Conservation (phyloP, 257 asterid genomes). For the Euphrasia confusa region DNA sequence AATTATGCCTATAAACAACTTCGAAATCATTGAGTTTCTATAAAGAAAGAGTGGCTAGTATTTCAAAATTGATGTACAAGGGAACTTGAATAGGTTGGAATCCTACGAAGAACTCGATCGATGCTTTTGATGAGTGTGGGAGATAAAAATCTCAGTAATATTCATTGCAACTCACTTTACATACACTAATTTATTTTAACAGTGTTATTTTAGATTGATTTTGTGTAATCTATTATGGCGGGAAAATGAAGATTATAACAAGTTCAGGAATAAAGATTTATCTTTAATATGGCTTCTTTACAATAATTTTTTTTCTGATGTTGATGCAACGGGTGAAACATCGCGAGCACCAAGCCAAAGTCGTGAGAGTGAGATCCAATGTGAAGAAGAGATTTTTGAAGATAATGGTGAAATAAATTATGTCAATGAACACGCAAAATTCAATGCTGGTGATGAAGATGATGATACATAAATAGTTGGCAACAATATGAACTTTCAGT, state of each 20-base stretch:
- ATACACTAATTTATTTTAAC: neutral
- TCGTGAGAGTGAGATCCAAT: too few relatives aligned
- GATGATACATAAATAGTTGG: too few relatives aligned
- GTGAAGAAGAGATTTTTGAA: too few relatives aligned
- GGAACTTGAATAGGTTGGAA: neutral
- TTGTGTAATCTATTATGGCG: neutral
- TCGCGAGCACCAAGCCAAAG: too few relatives aligned
- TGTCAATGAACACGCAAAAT: too few relatives aligned
- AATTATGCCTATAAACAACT: neutral
- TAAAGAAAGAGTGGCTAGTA: neutral
- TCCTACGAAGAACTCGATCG: neutral
- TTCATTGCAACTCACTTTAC: neutral
- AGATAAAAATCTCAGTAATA: neutral
- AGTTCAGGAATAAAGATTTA: neutral
- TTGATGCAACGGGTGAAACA: too few relatives aligned
- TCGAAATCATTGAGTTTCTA: too few relatives aligned
- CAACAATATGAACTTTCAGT: too few relatives aligned
- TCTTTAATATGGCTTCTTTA: too few relatives aligned
- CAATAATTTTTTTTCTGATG: too few relatives aligned
- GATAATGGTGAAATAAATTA: too few relatives aligned
- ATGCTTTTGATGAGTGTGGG: slow-evolving; percentile 1
- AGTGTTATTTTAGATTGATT: neutral
- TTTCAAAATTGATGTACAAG: neutral
- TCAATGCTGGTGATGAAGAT: too few relatives aligned
- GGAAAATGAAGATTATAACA: neutral